These are phyloP conservation scores for Pascua sp. DNA, from an alignment of 1,284 basidiomycete species.

Conservation along the genomic window DNA sequence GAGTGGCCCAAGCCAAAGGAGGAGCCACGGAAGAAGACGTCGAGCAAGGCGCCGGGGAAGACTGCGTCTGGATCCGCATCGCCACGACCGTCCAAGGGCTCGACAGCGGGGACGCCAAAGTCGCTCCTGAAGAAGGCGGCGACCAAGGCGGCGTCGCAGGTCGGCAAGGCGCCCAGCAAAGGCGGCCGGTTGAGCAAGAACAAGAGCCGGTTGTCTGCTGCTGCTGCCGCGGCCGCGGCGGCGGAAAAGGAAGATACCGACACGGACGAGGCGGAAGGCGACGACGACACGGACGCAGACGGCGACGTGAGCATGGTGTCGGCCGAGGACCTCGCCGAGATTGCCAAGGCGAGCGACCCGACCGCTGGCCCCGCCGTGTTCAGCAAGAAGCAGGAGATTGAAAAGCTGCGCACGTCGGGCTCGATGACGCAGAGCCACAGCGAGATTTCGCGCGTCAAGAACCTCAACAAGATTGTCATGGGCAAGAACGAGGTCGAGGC, in stretches of 20 bases:
- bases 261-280: constrained; percentile 48
- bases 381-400: constrained; percentile 95
- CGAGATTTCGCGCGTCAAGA: constrained; percentile 97
- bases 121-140: constrained; percentile 71
- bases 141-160: constrained; percentile 58
- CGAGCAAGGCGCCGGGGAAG: constrained; percentile 44
- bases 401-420: constrained; percentile 93
- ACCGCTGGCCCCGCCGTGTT: constrained; percentile 58
- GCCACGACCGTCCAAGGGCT: constrained; percentile 21
- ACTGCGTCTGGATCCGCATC: constrained; percentile 18
- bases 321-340: constrained; percentile 48
- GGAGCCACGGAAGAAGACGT: constrained; percentile 46
- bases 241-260: constrained; percentile 53
- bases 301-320: constrained; percentile 55
- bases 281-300: constrained; percentile 58
- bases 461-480: constrained; percentile 93
- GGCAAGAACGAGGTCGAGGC: constrained; percentile 94
- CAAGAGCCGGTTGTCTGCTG: too few species aligned
- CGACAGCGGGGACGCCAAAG: constrained; percentile 18
- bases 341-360: constrained; percentile 51
- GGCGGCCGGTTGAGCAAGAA: constrained; percentile 20
- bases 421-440: constrained; percentile 99
- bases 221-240: constrained; percentile 29
- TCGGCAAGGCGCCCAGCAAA: constrained; percentile 49
- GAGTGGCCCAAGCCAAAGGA: constrained; percentile 71